These are phyloP conservation scores for Coriolopsis trogii DNA, from an alignment of 1,284 basidiomycete species.

Conservation along the genomic window DNA sequence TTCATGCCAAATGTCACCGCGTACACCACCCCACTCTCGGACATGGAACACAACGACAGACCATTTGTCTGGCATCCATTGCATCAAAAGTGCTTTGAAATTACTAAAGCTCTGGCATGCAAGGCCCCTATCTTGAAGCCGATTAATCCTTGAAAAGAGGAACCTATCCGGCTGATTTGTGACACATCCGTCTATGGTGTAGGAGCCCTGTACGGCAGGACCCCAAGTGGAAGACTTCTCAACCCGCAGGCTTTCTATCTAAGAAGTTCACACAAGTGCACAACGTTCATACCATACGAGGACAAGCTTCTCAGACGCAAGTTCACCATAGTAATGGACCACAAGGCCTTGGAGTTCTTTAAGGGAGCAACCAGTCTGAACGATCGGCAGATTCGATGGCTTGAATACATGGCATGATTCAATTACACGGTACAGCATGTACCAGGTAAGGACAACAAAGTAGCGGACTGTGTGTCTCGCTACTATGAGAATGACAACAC, in stretches of 20 bases:
- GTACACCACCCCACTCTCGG: constrained; percentile 29
- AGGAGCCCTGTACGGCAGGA: constrained; percentile 45
- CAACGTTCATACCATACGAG: constrained; percentile 41
- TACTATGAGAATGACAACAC: constrained; percentile 36
- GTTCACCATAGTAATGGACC: constrained; percentile 41
- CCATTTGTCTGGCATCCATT: constrained; percentile 31
- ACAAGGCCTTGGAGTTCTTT: constrained; percentile 40
- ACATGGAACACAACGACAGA: constrained; percentile 17
- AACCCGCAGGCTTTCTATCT: constrained; percentile 43
- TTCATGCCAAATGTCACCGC: constrained; percentile 38
- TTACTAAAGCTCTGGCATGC: constrained; percentile 36
- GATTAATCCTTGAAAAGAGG: constrained; percentile 31
- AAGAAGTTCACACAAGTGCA: constrained; percentile 41
- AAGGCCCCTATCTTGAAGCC: constrained; percentile 37
- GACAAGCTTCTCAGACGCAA: constrained; percentile 35
- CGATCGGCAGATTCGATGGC: constrained; percentile 34
- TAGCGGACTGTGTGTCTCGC: constrained; percentile 37
- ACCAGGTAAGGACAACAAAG: constrained; percentile 35
- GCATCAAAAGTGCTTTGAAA: constrained; percentile 38
- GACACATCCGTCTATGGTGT: constrained; percentile 42
- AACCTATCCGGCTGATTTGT: constrained; percentile 47
- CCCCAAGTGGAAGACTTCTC: constrained; percentile 36
- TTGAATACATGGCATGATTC: constrained; percentile 39
- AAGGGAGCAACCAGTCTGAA: constrained; percentile 26
- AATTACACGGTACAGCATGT: constrained; percentile 38